These are phyloP conservation scores for Phytophthora pistaciae DNA, from an alignment of 352 stramenopile genomes.

Conservation along the genomic window DNA sequence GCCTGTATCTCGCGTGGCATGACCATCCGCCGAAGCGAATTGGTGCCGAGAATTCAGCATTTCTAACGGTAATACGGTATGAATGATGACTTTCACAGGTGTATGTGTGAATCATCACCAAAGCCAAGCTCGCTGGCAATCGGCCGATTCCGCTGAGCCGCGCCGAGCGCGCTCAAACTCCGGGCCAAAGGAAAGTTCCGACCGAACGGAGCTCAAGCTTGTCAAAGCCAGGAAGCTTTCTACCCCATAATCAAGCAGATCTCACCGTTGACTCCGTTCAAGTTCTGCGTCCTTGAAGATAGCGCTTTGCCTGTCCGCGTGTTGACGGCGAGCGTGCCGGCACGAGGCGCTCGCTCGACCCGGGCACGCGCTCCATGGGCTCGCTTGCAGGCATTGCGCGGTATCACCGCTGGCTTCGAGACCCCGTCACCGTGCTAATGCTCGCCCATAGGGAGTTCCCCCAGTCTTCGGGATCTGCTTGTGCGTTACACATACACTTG, in stretches of 20 bases:
- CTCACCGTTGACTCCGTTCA: not conserved
- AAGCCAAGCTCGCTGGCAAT: no score
- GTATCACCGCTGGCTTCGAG: not conserved
- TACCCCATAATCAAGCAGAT: not conserved
- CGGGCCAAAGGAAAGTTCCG: not conserved
- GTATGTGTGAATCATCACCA: no score
- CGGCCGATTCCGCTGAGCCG: not conserved
- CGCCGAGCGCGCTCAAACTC: no score
- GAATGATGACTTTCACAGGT: no score
- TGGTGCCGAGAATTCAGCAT: no score
- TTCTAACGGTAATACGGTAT: no score
- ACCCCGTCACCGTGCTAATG: not conserved
- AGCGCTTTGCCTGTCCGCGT: not conserved
- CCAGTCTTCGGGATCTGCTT: not conserved
- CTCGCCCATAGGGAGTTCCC: not conserved
- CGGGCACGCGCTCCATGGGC: not conserved
- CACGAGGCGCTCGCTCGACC: not conserved
- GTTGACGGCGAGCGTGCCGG: not conserved
- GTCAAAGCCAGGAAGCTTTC: not conserved
- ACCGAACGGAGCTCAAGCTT: not conserved
- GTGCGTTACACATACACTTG: conserved; percentile 1
- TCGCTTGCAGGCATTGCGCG: not conserved
- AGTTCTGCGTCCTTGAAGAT: not conserved
- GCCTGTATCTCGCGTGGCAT: no score
- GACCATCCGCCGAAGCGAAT: no score